Conservation (phyloP, 2,329 filamentous ascomycete species). For the Aspergillus sp. region DNA sequence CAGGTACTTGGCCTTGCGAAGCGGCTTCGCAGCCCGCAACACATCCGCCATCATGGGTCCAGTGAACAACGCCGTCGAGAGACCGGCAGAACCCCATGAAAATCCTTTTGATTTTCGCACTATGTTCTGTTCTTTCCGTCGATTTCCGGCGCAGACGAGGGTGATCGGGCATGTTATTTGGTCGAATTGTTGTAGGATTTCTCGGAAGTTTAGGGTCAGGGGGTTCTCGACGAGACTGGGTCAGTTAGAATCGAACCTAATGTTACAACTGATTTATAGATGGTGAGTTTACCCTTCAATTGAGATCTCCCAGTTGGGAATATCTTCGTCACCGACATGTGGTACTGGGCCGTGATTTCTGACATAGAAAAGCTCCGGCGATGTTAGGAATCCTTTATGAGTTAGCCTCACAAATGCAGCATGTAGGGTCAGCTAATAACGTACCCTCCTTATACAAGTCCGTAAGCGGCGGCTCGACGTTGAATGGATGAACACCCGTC, state of each 20-base stretch:
- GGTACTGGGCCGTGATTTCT: constrained; percentile 84
- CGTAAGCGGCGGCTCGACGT: constrained; percentile 75
- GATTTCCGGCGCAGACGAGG: constrained; percentile 84
- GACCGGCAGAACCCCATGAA: constrained; percentile 81
- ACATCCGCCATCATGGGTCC: constrained; percentile 70
- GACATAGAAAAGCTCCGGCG: constrained; percentile 83
- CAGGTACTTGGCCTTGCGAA: constrained; percentile 67
- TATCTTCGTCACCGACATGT: constrained; percentile 62
- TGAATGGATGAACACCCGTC: constrained; percentile 86
- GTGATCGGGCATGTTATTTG: constrained; percentile 82
- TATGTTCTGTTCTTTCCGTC: constrained; percentile 86
- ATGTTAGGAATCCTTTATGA: constrained; percentile 68
- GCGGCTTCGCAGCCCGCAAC: constrained; percentile 60
- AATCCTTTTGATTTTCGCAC: constrained; percentile 89
- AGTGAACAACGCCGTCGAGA: constrained; percentile 84
- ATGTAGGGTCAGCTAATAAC: not conserved
- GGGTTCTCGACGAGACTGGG: constrained; percentile 67
- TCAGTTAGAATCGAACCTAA: not conserved
- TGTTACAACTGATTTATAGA: not conserved
- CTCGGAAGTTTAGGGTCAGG: constrained; percentile 61
- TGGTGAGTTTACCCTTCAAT: constrained; percentile 57
- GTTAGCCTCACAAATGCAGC: not conserved
- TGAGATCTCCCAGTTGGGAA: constrained; percentile 72
- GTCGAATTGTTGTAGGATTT: constrained; percentile 67
- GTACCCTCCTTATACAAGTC: constrained; percentile 61